phyloP scores from a whole-genome alignment of 495 filamentous ascomycete species.

The Trichoderma erinaceum region DNA sequence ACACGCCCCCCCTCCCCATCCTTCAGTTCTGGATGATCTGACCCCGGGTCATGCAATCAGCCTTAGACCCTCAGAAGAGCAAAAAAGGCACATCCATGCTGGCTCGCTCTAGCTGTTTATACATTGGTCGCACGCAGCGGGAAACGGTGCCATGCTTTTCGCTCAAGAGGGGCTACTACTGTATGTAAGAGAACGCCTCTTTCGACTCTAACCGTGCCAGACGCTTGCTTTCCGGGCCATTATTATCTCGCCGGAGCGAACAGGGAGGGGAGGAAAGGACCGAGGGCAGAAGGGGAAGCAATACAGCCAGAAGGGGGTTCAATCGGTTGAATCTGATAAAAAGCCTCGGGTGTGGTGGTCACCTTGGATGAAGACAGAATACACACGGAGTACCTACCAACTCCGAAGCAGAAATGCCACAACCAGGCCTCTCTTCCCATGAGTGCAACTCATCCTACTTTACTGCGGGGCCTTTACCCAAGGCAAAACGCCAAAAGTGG shows the following conservation, averaged over 20 bases:
- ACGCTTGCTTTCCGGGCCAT: neutral
- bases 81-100: conserved; percentile 3
- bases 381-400: neutral
- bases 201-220: neutral
- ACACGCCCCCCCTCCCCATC: conserved; percentile 1
- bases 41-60: conserved; percentile 9
- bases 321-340: neutral
- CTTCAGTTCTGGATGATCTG: conserved; percentile 3
- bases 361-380: neutral
- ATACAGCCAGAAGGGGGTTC: neutral
- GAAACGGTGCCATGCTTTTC: neutral
- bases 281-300: neutral
- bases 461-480: neutral
- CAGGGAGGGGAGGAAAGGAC: conserved; percentile 7
- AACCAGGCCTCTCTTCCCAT: neutral
- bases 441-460: neutral
- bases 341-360: neutral
- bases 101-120: conserved; percentile 6
- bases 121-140: conserved; percentile 5
- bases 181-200: neutral
- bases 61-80: conserved; percentile 2
- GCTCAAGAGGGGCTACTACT: neutral
- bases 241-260: neutral
- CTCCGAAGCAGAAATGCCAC: no score
- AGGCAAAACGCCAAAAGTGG: neutral